Percentiles rank a stretch among this genome's conserved stretches.
Evolutionary conservation across 2,329 filamentous ascomycete genomes (phyloP).

Genomic region (Botryosphaeria agaves): DNA sequence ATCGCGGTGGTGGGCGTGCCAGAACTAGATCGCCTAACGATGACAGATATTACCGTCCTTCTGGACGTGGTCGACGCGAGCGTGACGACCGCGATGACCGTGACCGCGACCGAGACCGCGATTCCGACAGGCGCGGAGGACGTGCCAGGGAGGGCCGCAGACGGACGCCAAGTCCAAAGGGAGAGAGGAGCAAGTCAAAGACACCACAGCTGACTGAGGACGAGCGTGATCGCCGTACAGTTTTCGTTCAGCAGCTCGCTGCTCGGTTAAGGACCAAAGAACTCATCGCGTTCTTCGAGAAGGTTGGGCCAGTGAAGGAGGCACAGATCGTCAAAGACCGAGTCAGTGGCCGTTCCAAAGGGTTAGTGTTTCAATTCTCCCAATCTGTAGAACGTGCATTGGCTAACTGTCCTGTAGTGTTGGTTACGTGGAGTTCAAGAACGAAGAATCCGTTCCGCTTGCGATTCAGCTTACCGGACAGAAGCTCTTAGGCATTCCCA

Average conservation of each 20-base stretch:
- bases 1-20: constrained; percentile 16
- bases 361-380: constrained; percentile 38
- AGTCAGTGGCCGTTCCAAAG: constrained; percentile 92
- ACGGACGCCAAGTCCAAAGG: constrained; percentile 20
- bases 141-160: constrained; percentile 17
- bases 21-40: constrained; percentile 19
- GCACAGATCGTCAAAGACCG: constrained; percentile 98
- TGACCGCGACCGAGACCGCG: constrained; percentile 3
- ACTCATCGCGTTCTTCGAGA: constrained; percentile 88
- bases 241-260: constrained; percentile 96
- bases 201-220: constrained; percentile 76
- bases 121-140: constrained; percentile 24
- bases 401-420: constrained; percentile 49
- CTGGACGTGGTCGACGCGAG: constrained; percentile 4
- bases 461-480: constrained; percentile 97
- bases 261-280: constrained; percentile 84
- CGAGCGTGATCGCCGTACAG: constrained; percentile 88
- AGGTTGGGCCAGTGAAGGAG: constrained; percentile 85
- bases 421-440: constrained; percentile 97
- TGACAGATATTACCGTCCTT: constrained; percentile 18
- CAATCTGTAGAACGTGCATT: constrained; percentile 2
- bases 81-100: constrained; percentile 9
- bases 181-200: constrained; percentile 25
- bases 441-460: constrained; percentile 81
- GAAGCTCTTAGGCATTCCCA: constrained; percentile 94